phyloP scores from a whole-genome alignment of 2,329 filamentous ascomycete species.

The Hymenoscyphus repandus region DNA sequence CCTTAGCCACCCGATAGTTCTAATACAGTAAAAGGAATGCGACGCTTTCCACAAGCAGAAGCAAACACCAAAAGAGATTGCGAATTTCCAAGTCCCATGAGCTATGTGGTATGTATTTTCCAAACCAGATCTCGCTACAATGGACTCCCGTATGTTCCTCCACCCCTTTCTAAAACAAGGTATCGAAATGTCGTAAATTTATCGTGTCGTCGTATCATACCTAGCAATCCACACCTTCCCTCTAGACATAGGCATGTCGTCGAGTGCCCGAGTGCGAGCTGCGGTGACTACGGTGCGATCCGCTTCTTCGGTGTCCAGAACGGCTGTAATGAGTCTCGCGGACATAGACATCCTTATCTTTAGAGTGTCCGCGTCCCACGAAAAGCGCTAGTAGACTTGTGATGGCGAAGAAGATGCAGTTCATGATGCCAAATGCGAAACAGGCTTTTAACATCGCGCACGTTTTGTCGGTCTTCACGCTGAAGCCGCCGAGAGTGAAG shows the following conservation, averaged over 20 bases:
- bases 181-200: too few species aligned
- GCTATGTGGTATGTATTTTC: too few species aligned
- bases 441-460: conserved; percentile 90
- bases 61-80: too few species aligned
- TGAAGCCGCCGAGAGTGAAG: conserved; percentile 46
- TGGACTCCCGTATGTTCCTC: too few species aligned
- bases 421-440: conserved; percentile 89
- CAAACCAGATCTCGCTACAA: too few species aligned
- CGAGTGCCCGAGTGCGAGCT: conserved; percentile 23
- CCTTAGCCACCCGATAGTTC: too few species aligned
- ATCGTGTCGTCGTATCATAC: background rate
- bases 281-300: conserved; percentile 28
- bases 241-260: conserved; percentile 29
- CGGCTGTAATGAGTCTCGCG: conserved; percentile 26
- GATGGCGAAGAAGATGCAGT: conserved; percentile 72
- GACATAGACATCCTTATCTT: conserved; percentile 23
- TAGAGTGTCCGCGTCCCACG: conserved; percentile 12
- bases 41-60: too few species aligned
- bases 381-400: conserved; percentile 65
- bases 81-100: too few species aligned
- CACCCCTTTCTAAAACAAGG: too few species aligned
- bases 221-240: background rate
- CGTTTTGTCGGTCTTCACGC: conserved; percentile 61
- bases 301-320: conserved; percentile 27
- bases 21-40: too few species aligned